Evolutionary conservation across 495 filamentous ascomycete genomes (phyloP).

Genomic region (Cladorrhinum samala): DNA sequence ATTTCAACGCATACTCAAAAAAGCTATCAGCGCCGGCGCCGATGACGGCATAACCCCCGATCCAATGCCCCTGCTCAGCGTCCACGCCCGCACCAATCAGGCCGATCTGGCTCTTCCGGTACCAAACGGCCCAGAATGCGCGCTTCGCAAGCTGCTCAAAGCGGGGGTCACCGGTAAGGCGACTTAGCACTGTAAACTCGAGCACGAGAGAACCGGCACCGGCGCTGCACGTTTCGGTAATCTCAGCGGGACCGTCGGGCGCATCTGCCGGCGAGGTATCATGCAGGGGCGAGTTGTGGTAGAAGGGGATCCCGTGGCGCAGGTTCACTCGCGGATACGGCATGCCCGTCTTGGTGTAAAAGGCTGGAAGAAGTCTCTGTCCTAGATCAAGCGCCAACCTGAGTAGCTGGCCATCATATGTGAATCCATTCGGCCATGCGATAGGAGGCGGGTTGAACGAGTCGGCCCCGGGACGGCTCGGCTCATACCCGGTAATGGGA

Average conservation of each 20-base stretch:
- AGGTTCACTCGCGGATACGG: constrained; percentile 95
- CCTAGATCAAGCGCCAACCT: constrained; percentile 79
- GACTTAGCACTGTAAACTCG: constrained; percentile 85
- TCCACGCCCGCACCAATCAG: constrained; percentile 91
- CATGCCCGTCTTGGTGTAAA: constrained; percentile 80
- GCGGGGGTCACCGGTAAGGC: constrained; percentile 76
- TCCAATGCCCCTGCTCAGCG: constrained; percentile 86
- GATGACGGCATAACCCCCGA: constrained; percentile 79
- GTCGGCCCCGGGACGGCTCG: constrained; percentile 31
- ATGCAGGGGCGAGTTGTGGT: constrained; percentile 70
- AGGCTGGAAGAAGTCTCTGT: constrained; percentile 78
- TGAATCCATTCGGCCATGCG: constrained; percentile 65
- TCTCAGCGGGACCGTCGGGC: constrained; percentile 50
- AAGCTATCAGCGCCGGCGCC: constrained; percentile 96
- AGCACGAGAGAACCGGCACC: constrained; percentile 90
- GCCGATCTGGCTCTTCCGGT: constrained; percentile 72
- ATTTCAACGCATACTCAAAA: constrained; percentile 95
- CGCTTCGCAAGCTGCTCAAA: constrained; percentile 86
- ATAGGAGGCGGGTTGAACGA: constrained; percentile 48
- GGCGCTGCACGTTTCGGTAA: constrained; percentile 94
- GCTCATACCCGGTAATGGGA: constrained; percentile 71
- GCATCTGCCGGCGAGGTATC: constrained; percentile 24
- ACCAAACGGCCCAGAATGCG: constrained; percentile 95
- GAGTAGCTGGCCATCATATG: constrained; percentile 87
- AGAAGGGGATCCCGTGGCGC: constrained; percentile 86